Conservation (phyloP, 345 rosid species). For the Eucalyptus pauciflora region DNA sequence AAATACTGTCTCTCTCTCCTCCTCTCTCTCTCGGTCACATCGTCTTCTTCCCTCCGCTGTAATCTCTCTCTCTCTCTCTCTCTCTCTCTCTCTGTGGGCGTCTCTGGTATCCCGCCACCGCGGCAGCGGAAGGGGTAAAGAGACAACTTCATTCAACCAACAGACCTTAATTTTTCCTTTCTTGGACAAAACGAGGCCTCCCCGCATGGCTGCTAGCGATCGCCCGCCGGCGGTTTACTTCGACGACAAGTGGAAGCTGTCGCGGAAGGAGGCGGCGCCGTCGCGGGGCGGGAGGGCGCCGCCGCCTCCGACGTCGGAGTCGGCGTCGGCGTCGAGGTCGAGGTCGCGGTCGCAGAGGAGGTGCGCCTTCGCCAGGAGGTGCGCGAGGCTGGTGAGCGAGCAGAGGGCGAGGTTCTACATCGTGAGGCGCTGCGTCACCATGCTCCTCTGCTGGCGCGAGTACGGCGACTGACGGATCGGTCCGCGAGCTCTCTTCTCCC, state of each 20-base stretch:
- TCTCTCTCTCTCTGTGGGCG: neutral
- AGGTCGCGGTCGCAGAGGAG: neutral
- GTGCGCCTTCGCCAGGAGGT: constrained; percentile 19
- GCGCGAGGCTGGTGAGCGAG: constrained; percentile 24
- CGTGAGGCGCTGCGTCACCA: constrained; percentile 33
- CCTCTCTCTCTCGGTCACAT: neutral
- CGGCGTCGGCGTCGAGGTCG: neutral
- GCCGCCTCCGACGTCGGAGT: neutral
- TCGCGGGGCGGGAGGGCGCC: neutral
- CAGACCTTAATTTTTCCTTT: neutral
- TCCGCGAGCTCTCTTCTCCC: neutral
- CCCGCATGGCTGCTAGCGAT: neutral
- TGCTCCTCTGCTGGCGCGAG: constrained; percentile 38
- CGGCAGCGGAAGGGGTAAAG: neutral
- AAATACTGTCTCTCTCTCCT: neutral
- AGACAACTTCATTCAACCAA: neutral
- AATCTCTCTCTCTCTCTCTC: neutral
- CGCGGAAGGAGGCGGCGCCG: constrained; percentile 23
- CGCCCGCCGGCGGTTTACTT: constrained; percentile 24
- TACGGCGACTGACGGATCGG: constrained; percentile 8
- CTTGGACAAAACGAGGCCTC: neutral
- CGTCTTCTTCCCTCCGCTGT: neutral
- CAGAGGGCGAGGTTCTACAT: constrained; percentile 39
- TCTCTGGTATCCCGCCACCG: neutral
- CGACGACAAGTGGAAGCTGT: constrained; percentile 45